phyloP scores from a whole-genome alignment of 495 filamentous ascomycete species.

The Glutinoglossum americanum region DNA sequence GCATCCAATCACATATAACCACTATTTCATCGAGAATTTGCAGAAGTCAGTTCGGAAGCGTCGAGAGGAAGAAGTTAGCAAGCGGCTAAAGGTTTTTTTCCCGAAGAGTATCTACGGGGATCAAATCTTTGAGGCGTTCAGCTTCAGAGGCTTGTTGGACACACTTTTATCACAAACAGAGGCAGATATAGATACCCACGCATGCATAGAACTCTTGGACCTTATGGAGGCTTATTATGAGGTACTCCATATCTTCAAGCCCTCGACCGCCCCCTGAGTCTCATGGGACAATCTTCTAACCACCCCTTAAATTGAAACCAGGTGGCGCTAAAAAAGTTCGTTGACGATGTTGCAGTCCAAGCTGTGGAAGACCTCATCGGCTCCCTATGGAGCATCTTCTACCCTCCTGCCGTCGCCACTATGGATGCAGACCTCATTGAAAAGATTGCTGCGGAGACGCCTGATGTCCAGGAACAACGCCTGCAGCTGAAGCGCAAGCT shows the following conservation, averaged over 20 bases:
- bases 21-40: constrained; percentile 28
- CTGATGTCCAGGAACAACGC: not conserved
- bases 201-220: constrained; percentile 10
- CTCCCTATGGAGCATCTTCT: constrained; percentile 21
- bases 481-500: not conserved
- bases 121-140: too few species aligned
- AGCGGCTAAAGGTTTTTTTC: constrained; percentile 9
- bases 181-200: constrained; percentile 8
- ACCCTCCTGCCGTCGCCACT: constrained; percentile 1
- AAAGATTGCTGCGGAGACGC: not conserved
- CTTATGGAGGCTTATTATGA: constrained; percentile 14
- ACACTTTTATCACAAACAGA: constrained; percentile 1
- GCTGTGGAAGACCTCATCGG: constrained; percentile 36
- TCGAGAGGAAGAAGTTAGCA: constrained; percentile 6
- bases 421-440: not conserved
- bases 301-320: constrained; percentile 9
- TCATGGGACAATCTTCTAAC: not conserved
- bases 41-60: constrained; percentile 19
- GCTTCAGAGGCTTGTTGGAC: not conserved
- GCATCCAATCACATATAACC: constrained; percentile 36
- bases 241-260: constrained; percentile 5
- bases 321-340: constrained; percentile 38
- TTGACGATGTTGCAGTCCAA: constrained; percentile 37
- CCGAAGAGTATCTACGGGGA: too few species aligned
- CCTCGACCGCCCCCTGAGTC: not conserved